Conservation (phyloP, 257 asterid species). For the Perilla frutescens region DNA sequence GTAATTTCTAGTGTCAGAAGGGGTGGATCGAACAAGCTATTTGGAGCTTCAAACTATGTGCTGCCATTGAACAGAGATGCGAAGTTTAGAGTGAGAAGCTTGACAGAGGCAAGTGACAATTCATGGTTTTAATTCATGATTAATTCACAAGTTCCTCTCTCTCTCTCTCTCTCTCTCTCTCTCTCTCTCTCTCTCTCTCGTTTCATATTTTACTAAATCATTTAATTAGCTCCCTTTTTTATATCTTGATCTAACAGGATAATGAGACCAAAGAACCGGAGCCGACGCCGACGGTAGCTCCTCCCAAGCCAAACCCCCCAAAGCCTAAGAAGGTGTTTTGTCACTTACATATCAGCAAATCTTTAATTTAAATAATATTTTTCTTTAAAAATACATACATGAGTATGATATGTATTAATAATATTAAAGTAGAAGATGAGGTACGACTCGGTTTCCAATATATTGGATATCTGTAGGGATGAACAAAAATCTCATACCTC, state of each 20-base stretch:
- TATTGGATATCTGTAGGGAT: no score
- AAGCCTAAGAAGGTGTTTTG: conserved; percentile 49
- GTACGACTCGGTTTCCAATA: no score
- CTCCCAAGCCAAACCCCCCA: conserved; percentile 29
- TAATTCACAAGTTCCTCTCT: neutral
- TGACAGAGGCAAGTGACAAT: conserved; percentile 44
- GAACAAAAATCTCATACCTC: no score
- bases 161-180: neutral
- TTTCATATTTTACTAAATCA: no score
- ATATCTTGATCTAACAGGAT: conserved; percentile 36
- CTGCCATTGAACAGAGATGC: conserved; percentile 39
- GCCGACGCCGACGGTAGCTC: neutral
- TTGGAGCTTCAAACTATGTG: conserved; percentile 16
- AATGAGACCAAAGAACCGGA: conserved; percentile 25
- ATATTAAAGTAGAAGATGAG: no score
- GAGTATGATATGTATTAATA: no score
- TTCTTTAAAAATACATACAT: no score
- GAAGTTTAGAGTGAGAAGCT: conserved; percentile 51
- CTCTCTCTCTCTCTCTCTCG: no score
- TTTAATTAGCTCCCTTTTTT: no score
- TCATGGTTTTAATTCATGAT: neutral
- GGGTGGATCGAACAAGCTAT: conserved; percentile 18
- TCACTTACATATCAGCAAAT: no score
- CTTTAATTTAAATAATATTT: no score
- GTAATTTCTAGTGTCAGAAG: conserved; percentile 32